Evolutionary conservation across 345 rosid species (phyloP), one percentile per base, ranked within the genome.

Genomic region (Lumnitzera littorea): DNA sequence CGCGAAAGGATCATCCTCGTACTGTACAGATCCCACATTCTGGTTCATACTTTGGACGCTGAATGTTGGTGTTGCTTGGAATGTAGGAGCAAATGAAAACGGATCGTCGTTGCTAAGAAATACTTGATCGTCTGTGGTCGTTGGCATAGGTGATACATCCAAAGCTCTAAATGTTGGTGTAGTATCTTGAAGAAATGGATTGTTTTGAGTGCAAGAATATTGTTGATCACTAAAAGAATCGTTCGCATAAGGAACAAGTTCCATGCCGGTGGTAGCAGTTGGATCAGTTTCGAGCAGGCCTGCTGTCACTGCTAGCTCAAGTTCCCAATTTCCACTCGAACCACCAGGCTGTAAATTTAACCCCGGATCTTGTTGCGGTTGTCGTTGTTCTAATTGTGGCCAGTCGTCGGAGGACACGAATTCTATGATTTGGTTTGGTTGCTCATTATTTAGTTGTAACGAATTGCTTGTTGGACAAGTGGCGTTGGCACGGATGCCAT

Each of bases 161-260:
- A 17, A 11, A 3, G 55, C 15, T 0, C 74, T 60, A 15, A 53
- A 20, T 46, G 70, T 63, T 3, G 57, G 41, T 55, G 58, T 25
- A 16, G 58, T 25, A 16, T 78, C 91, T 31, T 72, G 75, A 63
- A 84, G 52, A 67, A 84, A 81, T 1, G 89, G 86, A 57, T 84
- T 84, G 65, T 65, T 72, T 61, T 15, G 47, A 64, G 47, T 27
- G 57, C 61, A 31, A 7, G 41, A 31, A n/a, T 47, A 5, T 51
- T 51, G 60, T 11, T 70, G 66, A 24, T 57, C 50, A 12, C 57
- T 13, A 6, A 43, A 53, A 24, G 27, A 60, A 31, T 17, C 48
- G 5, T 46, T 59, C 2, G 60, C 13, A 64, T 63, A 57, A 24
- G 67, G 48, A 57, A 51, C 48, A 15, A n/a, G 1, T 31, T 5